Base-by-base conservation (phyloP, 2,329 filamentous ascomycete species). In the Exophiala dermatitidis region DNA sequence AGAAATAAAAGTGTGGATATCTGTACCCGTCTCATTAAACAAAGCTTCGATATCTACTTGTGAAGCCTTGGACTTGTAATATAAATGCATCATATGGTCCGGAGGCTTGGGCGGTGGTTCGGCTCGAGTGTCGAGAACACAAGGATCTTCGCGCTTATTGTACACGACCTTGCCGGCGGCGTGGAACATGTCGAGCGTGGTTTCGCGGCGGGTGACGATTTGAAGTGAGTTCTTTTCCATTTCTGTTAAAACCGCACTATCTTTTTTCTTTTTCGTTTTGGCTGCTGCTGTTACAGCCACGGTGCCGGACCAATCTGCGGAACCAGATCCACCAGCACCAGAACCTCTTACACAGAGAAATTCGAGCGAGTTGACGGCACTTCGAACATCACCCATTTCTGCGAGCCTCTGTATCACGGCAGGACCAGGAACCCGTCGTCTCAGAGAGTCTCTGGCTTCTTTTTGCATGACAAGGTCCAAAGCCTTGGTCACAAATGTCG, bases 101-200 rank as follows among this genome's bases (percentile, higher is more conserved):
- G 85, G 85, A 12, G 88, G 71, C 28, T 69, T 68, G 62, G 85
- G 82, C 5, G 66, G 54, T 42, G 66, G 56, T 37, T 65, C 53
- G 38, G 66, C 61, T 53, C 48, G 12, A 6, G 56, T 51, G 42
- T 63, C 63, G 42, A 68, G 62, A 8, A 66, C 3, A 70, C 68
- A 43, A 57, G 67, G 30, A 51, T 85, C 82, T 26, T 86, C 79
- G 43, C 93, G 81, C 68, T 96, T 98, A 73, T 98, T 98, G 73
- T 97, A 95, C 0, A 97, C 84, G 2, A 98, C 88, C 67, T 93
- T 96, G 2, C 91, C 93, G 8, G 97, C 87, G 0, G 93, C 90
- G 68, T 98, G 93, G 65, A 98, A 98, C 47, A 98, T 89, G 1
- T 91, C 93, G 2, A 98, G 75, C 58, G 85, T 95, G 10, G 87